phyloP scores from a whole-genome alignment of 2,329 filamentous ascomycete species.

The Epichloe sp. region DNA sequence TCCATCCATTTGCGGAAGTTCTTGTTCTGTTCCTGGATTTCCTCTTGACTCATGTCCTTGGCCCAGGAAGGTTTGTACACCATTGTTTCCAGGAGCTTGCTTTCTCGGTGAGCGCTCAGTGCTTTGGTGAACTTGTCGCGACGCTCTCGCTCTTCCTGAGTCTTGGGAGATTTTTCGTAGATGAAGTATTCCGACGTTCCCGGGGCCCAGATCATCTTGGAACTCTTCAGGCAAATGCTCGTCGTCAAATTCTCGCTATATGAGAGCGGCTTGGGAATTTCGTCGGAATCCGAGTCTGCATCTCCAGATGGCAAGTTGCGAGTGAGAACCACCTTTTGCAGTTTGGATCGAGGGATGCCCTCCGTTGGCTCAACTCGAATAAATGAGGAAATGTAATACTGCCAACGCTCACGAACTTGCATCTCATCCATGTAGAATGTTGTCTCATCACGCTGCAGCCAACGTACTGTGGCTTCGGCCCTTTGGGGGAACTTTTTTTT shows the following conservation, averaged over 20 bases:
- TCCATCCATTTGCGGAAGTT: conserved; percentile 42
- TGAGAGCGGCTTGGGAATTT: conserved; percentile 45
- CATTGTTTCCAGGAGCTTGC: conserved; percentile 64
- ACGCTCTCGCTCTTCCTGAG: conserved; percentile 48
- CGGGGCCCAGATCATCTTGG: conserved; percentile 65
- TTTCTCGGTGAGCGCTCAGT: conserved; percentile 48
- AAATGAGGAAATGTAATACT: conserved; percentile 90
- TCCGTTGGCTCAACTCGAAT: conserved; percentile 82
- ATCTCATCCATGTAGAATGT: conserved; percentile 85
- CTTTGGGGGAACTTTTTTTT: conserved; percentile 48
- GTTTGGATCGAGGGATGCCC: conserved; percentile 51
- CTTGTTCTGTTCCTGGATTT: conserved; percentile 62
- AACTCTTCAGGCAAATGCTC: conserved; percentile 64
- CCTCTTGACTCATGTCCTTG: conserved; percentile 64
- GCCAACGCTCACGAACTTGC: conserved; percentile 73
- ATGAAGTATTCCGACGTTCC: conserved; percentile 57
- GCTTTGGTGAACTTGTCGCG: conserved; percentile 39
- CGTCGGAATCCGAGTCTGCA: conserved; percentile 49
- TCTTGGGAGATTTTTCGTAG: conserved; percentile 56
- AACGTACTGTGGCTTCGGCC: conserved; percentile 58
- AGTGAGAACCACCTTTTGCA: conserved; percentile 56
- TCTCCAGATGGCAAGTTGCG: conserved; percentile 56
- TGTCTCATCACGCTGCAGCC: conserved; percentile 53
- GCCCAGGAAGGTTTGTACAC: conserved; percentile 72
- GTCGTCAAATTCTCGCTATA: conserved; percentile 57